Base-by-base conservation (phyloP, 495 filamentous ascomycete genomes). In the Penicillium pulvis region DNA sequence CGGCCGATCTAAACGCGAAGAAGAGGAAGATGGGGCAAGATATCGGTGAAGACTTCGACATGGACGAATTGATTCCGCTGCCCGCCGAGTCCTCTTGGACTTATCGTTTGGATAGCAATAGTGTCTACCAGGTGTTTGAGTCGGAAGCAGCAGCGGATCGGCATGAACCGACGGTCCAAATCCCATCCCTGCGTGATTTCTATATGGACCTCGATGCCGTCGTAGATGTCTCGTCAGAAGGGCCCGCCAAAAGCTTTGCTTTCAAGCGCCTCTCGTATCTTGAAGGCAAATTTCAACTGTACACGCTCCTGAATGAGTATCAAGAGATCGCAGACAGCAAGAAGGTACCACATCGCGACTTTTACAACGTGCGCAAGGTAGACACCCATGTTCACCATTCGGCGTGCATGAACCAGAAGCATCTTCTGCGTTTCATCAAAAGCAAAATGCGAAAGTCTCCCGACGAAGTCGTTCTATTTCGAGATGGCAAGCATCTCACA, bases 401-500 rank as follows among this genome's bases (percentile, higher is more conserved):
- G 6, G 95, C 94, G 41, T 98, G 95, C 71, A 98, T 98, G 94
- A 98, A 98, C 71, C 94, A 98, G 77, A 98, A 98, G 68, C 94
- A 98, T 80, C 78, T 98, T 43, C 80, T 98, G 58, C 90, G 94
- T 41, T 98, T 98, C 73, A 98, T 98, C 75, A 98, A 98, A 73
- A 96, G 91, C 77, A 98, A 97, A 75, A 96, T 98, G 90, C 96
- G 97, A 81, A 98, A 95, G 69, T 93, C 81, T 6, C 92, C 91
- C 4, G 89, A 97, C 68, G 94, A 98, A 77, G 86, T 93, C 35
- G 94, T 98, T 17, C 82, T 98, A 53, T 96, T 86, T 70, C 83
- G 94, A 64, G 95, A 98, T 75, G 93, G 90, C 52, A 96, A 93
- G 73, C 84, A 95, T 71, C 75, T 98, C 65, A 97, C 94, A 4